Evolutionary conservation across 257 asterid genomes (phyloP), one percentile per base, ranked within the genome.

Genomic region (Cynanchum wilfordii): DNA sequence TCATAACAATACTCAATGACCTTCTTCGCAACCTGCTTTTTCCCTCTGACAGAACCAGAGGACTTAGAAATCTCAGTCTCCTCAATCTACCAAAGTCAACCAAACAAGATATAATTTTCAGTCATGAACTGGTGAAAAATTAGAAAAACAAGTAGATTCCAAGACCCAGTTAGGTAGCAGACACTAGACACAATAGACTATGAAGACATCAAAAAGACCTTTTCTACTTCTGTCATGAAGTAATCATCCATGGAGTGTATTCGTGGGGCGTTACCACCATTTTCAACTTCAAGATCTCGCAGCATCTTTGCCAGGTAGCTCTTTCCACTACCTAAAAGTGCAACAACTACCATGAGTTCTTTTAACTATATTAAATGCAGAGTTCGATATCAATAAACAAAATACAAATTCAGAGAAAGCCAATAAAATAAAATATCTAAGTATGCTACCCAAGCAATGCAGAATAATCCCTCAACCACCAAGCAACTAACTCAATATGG

Each of bases 211-310:
- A 58, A 47, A 40, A 47, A 2, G 47, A 94, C 96, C 98, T 91
- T 92, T 81, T 92, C 99, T 81, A 91, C 96, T 90, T 95, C 99
- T 59, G 91, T 86, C 98, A 92, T 95, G 87, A 95, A 95, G 87
- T 95, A 95, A 72, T 95, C 99, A 85, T 95, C 98, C 88, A 92
- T 92, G 51, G 99, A 90, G 83, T 92, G 92, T 71, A 95, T 90
- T 63, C 99, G 85, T 54, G 99, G 98, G 70, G 91, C 98, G 69
- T 76, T 74, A 76, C 97, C 95, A 83, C 99, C 96, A 76, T 90
- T 88, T 84, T 95, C 99, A 78, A 95, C 90, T 87, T 95, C 99
- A 68, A 95, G 80, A 68, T 95, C 97, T 42, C 98, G 98, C 80
- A 92, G 78, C 77, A 85, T 73, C 78, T 92, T 95, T 24, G 97